Evolutionary conservation across 2,329 filamentous ascomycete genomes (phyloP).

Genomic region (Dactylellina leptospora): DNA sequence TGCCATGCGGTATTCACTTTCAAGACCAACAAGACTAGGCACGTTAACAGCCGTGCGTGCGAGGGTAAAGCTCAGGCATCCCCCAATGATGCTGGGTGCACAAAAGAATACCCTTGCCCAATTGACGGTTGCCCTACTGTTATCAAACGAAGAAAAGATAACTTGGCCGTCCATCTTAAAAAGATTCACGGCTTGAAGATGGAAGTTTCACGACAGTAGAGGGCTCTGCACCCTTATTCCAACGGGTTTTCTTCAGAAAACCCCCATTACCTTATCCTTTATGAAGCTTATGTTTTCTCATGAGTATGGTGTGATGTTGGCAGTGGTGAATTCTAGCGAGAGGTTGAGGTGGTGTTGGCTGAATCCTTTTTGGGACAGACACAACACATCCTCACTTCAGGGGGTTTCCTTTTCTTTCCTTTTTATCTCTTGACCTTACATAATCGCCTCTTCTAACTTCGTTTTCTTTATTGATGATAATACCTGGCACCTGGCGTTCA

Average conservation of each 20-base stretch:
- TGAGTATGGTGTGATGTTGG: neutral
- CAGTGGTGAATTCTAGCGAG: neutral
- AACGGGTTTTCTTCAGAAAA: too few relatives aligned
- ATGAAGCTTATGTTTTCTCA: neutral
- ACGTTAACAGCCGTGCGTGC: slow-evolving; percentile 48
- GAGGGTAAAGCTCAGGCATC: slow-evolving; percentile 21
- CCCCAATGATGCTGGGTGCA: slow-evolving; percentile 19
- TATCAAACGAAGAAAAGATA: slow-evolving; percentile 50
- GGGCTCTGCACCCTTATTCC: too few relatives aligned
- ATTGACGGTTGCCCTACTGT: slow-evolving; percentile 48
- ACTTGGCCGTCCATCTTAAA: slow-evolving; percentile 46
- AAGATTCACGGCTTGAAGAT: slow-evolving; percentile 49
- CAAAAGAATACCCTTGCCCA: slow-evolving; percentile 49
- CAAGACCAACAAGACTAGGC: slow-evolving; percentile 49
- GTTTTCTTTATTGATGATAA: slow-evolving; percentile 4
- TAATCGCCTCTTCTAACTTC: slow-evolving; percentile 18
- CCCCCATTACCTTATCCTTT: neutral
- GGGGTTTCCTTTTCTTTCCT: slow-evolving; percentile 2
- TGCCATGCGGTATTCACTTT: slow-evolving; percentile 47
- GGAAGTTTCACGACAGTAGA: slow-evolving; percentile 40
- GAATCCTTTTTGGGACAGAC: slow-evolving; percentile 16
- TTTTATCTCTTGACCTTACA: slow-evolving; percentile 32
- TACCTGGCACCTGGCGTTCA: slow-evolving; percentile 50
- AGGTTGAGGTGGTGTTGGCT: slow-evolving; percentile 6
- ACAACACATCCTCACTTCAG: slow-evolving; percentile 26